phyloP scores from a whole-genome alignment of 768 basidiomycete genomes.

The Mycena vulgaris region DNA sequence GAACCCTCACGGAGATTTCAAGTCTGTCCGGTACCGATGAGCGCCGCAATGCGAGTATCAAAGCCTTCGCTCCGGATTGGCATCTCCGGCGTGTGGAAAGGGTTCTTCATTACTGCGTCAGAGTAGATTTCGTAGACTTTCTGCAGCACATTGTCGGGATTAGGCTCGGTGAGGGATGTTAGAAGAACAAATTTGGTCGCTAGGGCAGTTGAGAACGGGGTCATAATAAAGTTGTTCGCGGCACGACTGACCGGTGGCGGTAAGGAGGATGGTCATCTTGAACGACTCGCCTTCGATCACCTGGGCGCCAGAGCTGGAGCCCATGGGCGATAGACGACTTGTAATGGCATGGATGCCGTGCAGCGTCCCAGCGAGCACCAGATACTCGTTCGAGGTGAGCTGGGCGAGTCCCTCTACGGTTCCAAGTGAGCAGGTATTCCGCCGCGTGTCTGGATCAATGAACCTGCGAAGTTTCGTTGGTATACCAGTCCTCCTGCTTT shows the following conservation, averaged over 20 bases:
- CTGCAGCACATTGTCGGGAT: slow-evolving; percentile 79
- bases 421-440: slow-evolving; percentile 11
- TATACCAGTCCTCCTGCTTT: slow-evolving; percentile 98
- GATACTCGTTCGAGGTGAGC: slow-evolving; percentile 93
- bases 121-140: slow-evolving; percentile 95
- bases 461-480: slow-evolving; percentile 92
- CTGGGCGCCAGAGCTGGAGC: slow-evolving; percentile 88
- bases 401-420: slow-evolving; percentile 89
- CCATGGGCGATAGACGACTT: slow-evolving; percentile 87
- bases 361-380: slow-evolving; percentile 95
- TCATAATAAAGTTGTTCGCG: neutral
- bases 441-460: slow-evolving; percentile 36
- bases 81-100: slow-evolving; percentile 99
- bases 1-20: slow-evolving; percentile 1
- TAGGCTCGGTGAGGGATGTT: slow-evolving; percentile 83
- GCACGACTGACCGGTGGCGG: slow-evolving; percentile 81
- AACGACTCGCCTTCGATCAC: slow-evolving; percentile 97
- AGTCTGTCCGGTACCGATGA: slow-evolving; percentile 63
- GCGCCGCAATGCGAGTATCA: slow-evolving; percentile 75
- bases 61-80: slow-evolving; percentile 94
- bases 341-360: slow-evolving; percentile 99
- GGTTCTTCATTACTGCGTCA: slow-evolving; percentile 98
- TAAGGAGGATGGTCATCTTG: slow-evolving; percentile 93
- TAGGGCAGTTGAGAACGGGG: slow-evolving; percentile 47
- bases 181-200: slow-evolving; percentile 97